Percentiles rank a stretch among this genome's conserved stretches.
phyloP scores from a whole-genome alignment of 2,329 filamentous ascomycete species.

The Alternaria angustiovoidea region DNA sequence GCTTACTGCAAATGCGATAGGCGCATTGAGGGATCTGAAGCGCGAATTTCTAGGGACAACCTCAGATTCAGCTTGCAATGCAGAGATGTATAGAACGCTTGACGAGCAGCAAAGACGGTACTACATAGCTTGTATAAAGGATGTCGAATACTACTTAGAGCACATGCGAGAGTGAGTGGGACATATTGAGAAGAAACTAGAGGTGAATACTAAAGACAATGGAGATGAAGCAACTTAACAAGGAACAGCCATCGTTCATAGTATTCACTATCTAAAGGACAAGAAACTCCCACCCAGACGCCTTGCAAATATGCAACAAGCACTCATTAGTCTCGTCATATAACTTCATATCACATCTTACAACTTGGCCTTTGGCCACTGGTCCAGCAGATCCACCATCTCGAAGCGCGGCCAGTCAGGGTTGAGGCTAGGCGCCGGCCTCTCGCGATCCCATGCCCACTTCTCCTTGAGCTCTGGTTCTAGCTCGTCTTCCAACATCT shows the following conservation, averaged over 20 bases:
- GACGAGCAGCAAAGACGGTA: background rate
- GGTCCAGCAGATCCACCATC: constrained; percentile 62
- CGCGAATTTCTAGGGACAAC: background rate
- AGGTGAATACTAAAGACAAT: background rate
- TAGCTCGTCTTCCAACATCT: constrained; percentile 56
- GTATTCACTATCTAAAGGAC: background rate
- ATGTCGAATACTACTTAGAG: background rate
- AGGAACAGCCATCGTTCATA: background rate
- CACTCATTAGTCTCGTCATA: constrained; percentile 8
- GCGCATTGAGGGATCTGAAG: background rate
- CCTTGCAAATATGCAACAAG: constrained; percentile 11
- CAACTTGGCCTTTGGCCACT: constrained; percentile 43
- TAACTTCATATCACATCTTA: constrained; percentile 11
- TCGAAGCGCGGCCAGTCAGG: constrained; percentile 66
- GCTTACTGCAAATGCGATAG: background rate
- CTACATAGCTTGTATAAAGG: background rate
- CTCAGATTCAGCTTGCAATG: background rate
- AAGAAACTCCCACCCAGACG: constrained; percentile 3
- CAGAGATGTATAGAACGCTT: background rate
- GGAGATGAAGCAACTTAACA: background rate
- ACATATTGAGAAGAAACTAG: background rate
- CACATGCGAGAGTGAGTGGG: background rate
- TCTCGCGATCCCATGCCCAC: constrained; percentile 68
- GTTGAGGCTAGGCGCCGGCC: constrained; percentile 61
- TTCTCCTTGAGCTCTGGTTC: constrained; percentile 64